Percentiles rank a stretch among this genome's conserved stretches.
phyloP scores from a whole-genome alignment of 768 basidiomycete species.

The Suillus tomentosus region DNA sequence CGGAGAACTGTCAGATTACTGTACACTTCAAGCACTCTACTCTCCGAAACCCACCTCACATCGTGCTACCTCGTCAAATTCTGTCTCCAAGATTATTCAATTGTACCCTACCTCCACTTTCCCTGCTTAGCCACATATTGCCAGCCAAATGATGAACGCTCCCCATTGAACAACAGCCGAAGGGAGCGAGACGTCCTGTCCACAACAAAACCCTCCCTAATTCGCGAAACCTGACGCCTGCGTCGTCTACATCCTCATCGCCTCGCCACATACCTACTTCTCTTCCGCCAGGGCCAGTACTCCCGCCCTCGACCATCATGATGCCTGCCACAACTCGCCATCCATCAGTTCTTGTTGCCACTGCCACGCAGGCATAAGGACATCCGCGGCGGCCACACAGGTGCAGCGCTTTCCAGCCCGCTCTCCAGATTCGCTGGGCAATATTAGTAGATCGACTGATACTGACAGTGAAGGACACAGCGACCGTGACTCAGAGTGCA shows the following conservation, averaged over 20 bases:
- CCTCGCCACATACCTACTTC: conserved; percentile 45
- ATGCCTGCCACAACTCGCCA: conserved; percentile 47
- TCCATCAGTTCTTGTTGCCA: conserved; percentile 42
- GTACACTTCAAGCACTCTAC: conserved; percentile 36
- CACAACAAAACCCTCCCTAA: conserved; percentile 33
- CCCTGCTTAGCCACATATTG: conserved; percentile 26
- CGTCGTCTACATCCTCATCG: conserved; percentile 60
- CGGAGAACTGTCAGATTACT: conserved; percentile 22
- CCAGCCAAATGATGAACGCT: conserved; percentile 13
- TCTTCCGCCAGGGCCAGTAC: conserved; percentile 42
- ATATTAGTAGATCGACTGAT: conserved; percentile 62
- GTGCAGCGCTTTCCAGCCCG: conserved; percentile 59
- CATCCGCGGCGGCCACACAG: conserved; percentile 33
- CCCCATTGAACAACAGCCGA: conserved; percentile 20
- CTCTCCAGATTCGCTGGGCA: conserved; percentile 59
- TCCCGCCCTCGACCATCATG: conserved; percentile 39
- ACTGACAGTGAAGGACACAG: conserved; percentile 51
- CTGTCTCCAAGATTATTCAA: conserved; percentile 11
- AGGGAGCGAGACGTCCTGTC: conserved; percentile 20
- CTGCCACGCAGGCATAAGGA: conserved; percentile 31
- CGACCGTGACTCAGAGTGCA: conserved; percentile 26
- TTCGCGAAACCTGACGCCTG: conserved; percentile 54
- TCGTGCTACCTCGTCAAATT: conserved; percentile 30
- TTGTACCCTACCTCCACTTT: conserved; percentile 22
- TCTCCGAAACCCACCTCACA: conserved; percentile 26